phyloP scores from a whole-genome alignment of 768 basidiomycete species.

The Termitomyces sp. region DNA sequence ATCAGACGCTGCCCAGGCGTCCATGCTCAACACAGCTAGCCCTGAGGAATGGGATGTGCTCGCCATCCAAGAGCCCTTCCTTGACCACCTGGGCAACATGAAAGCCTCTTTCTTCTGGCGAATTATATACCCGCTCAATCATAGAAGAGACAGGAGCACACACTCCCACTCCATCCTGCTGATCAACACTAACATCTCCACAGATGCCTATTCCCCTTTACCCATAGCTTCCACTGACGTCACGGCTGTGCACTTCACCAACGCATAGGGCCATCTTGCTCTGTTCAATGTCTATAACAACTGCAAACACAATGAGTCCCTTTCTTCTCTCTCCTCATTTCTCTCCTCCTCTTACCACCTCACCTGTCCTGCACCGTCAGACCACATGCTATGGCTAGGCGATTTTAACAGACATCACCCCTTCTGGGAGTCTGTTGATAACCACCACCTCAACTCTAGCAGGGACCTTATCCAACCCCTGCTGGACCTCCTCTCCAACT shows the following conservation, averaged over 20 bases:
- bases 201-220: background rate
- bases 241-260: background rate
- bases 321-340: background rate
- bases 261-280: background rate
- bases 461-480: no score
- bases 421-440: background rate
- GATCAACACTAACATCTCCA: background rate
- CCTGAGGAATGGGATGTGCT: background rate
- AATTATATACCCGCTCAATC: background rate
- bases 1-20: background rate
- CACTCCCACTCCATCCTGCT: background rate
- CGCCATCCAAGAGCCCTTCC: background rate
- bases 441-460: conserved; percentile 2
- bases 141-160: background rate
- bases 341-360: background rate
- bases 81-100: background rate
- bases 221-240: background rate
- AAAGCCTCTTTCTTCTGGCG: background rate
- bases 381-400: background rate
- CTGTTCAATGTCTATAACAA: conserved; percentile 8
- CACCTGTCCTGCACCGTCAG: background rate
- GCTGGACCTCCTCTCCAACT: background rate
- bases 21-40: background rate
- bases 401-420: conserved; percentile 8
- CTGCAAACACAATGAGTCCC: conserved; percentile 2